These are phyloP conservation scores for Gillenia trifoliata DNA, from an alignment of 306 rosid species.

Conservation along the genomic window DNA sequence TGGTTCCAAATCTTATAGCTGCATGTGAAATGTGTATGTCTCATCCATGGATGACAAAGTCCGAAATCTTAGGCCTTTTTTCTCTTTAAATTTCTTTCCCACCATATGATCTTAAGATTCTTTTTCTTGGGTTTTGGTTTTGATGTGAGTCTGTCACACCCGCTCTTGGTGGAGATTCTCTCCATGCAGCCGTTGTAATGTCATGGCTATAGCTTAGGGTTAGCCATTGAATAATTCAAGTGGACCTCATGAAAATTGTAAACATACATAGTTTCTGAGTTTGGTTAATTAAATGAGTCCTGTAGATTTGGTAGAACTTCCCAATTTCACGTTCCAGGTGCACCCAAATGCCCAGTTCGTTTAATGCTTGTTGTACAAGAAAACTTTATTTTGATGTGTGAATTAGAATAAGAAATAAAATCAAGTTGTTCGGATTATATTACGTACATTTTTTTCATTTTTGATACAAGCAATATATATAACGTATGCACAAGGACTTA, in stretches of 20 bases:
- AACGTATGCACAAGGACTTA: not conserved
- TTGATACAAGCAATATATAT: too few relatives aligned
- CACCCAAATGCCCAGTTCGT: not conserved
- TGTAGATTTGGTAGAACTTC: not conserved
- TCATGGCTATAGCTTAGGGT: not conserved
- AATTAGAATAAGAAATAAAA: not conserved
- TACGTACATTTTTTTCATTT: not conserved
- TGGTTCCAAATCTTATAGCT: not conserved
- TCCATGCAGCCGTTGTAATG: not conserved
- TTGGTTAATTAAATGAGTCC: not conserved
- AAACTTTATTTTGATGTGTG: not conserved
- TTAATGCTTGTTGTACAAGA: not conserved
- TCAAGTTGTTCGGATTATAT: not conserved
- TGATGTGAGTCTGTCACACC: not conserved
- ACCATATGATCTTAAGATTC: not conserved
- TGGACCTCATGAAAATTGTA: not conserved
- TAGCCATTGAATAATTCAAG: not conserved
- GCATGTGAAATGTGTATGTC: not conserved
- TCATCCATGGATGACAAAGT: not conserved
- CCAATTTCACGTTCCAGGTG: not conserved
- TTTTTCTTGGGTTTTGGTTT: not conserved
- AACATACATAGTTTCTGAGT: not conserved
- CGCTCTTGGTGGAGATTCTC: not conserved
- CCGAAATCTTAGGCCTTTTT: conserved; percentile 3
- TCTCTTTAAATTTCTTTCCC: not conserved